Evolutionary conservation across 1,139 yeast species (phyloP).

Genomic region (Geotrichum histeridarum): DNA sequence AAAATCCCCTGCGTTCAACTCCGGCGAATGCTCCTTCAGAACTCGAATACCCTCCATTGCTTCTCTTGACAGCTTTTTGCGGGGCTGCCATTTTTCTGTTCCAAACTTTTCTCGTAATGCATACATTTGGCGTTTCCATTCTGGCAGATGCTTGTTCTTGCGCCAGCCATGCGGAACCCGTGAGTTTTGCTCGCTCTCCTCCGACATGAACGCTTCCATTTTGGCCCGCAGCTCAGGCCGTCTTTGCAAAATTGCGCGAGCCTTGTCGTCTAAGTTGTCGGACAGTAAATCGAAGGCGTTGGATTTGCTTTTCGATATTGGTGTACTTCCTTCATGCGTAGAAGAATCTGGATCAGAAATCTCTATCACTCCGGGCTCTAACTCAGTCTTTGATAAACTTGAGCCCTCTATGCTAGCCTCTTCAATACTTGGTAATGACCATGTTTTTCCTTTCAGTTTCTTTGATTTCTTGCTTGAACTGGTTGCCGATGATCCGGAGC

Average conservation of each 20-base stretch:
- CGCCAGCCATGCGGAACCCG: slow-evolving; percentile 45
- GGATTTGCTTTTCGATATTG: neutral
- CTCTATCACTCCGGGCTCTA: neutral
- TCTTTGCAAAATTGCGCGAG: slow-evolving; percentile 9
- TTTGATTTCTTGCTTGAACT: neutral
- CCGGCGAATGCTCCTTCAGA: slow-evolving; percentile 52
- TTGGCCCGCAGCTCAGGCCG: slow-evolving; percentile 15
- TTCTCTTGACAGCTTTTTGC: slow-evolving; percentile 59
- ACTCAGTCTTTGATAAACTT: neutral
- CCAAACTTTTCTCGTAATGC: slow-evolving; percentile 58
- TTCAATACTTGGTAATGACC: slow-evolving; percentile 6
- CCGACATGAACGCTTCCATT: slow-evolving; percentile 2
- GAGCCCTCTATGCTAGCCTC: neutral
- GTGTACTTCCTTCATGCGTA: neutral
- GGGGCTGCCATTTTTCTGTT: slow-evolving; percentile 61
- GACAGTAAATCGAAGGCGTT: too few relatives aligned
- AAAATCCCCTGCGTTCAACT: slow-evolving; percentile 53
- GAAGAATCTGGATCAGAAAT: neutral
- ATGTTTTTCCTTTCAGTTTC: slow-evolving; percentile 1
- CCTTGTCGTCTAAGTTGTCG: slow-evolving; percentile 14
- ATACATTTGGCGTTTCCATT: slow-evolving; percentile 65
- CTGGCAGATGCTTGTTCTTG: slow-evolving; percentile 40
- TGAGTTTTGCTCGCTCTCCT: slow-evolving; percentile 1
- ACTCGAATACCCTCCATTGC: slow-evolving; percentile 63
- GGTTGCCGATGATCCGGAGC: too few relatives aligned